Evolutionary conservation across 371 early-diverging fungal species (phyloP), one percentile per base, ranked within the genome.

Genomic region (Syncephalastrum monosporum): DNA sequence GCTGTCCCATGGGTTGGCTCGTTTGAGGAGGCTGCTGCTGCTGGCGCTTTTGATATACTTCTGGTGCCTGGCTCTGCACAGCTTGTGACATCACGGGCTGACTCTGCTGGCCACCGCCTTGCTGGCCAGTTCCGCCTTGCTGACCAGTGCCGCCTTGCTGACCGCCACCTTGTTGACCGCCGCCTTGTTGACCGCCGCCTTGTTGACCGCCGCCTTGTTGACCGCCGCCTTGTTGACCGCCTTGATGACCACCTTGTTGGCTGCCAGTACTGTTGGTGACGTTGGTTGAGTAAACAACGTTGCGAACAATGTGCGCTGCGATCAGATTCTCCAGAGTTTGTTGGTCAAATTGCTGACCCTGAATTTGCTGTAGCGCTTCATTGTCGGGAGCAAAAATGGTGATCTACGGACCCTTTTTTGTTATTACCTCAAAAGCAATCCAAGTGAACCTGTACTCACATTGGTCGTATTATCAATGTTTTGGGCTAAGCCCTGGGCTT

Each of bases 341-440:
- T 4, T 42, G 14, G 13, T 16, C 42, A 3, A 43, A 13, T 1
- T 38, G 24, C 14, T 44, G 23, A 16, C 42, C 19, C 13, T 42
- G 45, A 8, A 24, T 3, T 10, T 33, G 38, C 10, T 21, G 29
- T 15, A 60, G 25, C 10, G 60, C 60, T 44, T 69, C 64, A 43
- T 55, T 48, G 16, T 62, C 42, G 10, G 77, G 77, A 19, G 65
- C 68, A 62, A 77, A 65, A 24, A 73, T 46, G 14, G 77, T 77
- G 13, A 71, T 66, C 74, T 73, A 56, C 58, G 12, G 4, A 15
- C 15, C 3, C 6, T 50, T n/a, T 14, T 7, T 50, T 23, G 16
- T n/a, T 17, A 23, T 12, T 41, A 13, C 43, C 21, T 49, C 12
- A 16, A 49, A 38, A 49, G 12, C 5, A 21, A 51, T 6, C 16